These are phyloP conservation scores for Nigrograna mackinnonii DNA, from an alignment of 2,329 filamentous ascomycete species.

Conservation along the genomic window DNA sequence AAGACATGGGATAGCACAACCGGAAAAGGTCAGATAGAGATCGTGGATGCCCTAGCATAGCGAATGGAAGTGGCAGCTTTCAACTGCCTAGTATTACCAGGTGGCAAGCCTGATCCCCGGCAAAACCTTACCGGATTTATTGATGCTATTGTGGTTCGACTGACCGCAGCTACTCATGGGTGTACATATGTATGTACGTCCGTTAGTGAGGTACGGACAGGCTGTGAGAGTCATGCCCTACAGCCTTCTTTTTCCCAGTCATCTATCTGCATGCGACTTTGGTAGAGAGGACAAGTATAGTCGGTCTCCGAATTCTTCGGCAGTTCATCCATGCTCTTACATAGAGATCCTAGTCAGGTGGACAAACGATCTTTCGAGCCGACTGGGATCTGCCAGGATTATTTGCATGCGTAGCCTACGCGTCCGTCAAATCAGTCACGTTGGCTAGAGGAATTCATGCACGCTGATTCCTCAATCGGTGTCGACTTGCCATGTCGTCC, in stretches of 20 bases:
- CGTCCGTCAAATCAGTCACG: conserved; percentile 12
- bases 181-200: no score
- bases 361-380: no score
- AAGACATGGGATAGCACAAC: conserved; percentile 56
- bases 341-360: no score
- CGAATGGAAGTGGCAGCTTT: background rate
- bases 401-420: conserved; percentile 21
- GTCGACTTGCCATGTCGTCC: conserved; percentile 9
- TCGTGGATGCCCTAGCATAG: conserved; percentile 61
- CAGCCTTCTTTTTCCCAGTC: no score
- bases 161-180: no score
- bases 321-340: conserved; percentile 10
- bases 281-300: background rate
- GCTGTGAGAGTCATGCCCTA: no score
- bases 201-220: no score
- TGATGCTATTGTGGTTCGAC: no score
- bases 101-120: background rate
- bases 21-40: conserved; percentile 68
- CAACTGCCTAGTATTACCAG: conserved; percentile 1
- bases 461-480: conserved; percentile 8
- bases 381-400: conserved; percentile 3
- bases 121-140: no score
- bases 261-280: no score
- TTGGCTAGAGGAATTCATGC: conserved; percentile 10
- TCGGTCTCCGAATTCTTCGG: background rate